Conservation (phyloP, 2,329 filamentous ascomycete species). For the Gliomastix tumulicola region DNA sequence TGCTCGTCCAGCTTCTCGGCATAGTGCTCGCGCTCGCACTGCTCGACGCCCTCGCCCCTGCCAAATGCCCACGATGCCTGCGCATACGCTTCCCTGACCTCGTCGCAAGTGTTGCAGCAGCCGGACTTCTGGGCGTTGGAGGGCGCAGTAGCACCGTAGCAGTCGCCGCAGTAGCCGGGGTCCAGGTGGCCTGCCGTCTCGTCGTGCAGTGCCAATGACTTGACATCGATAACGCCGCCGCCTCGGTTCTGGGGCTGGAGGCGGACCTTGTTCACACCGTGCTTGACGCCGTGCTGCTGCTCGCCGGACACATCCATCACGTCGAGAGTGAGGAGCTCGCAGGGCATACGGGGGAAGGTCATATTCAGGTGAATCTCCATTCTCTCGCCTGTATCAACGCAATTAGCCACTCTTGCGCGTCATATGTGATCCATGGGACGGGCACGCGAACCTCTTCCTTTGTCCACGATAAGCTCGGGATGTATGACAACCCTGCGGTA, state of each 20-base stretch:
- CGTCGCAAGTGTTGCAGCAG: constrained; percentile 95
- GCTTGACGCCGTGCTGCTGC: constrained; percentile 88
- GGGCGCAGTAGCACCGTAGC: constrained; percentile 79
- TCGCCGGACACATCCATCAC: constrained; percentile 99
- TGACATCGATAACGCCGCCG: constrained; percentile 65
- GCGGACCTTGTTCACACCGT: constrained; percentile 87
- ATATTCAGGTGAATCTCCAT: constrained; percentile 99
- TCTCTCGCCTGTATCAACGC: constrained; percentile 88
- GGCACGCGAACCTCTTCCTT: constrained; percentile 68
- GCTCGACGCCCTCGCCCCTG: constrained; percentile 84
- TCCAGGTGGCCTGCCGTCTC: constrained; percentile 72
- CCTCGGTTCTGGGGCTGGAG: constrained; percentile 67
- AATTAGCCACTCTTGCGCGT: no score
- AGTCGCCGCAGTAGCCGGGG: constrained; percentile 86
- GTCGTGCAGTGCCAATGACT: constrained; percentile 58
- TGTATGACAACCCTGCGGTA: constrained; percentile 81
- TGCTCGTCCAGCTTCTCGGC: constrained; percentile 81
- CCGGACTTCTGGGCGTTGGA: constrained; percentile 66
- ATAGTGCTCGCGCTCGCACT: constrained; percentile 94
- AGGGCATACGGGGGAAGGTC: constrained; percentile 88
- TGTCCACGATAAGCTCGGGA: constrained; percentile 92
- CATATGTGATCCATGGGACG: no score
- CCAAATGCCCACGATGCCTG: constrained; percentile 89
- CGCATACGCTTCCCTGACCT: constrained; percentile 92
- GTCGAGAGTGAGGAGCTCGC: constrained; percentile 91